Evolutionary conservation across 225 moss, liverwort and hornwort species (phyloP), one percentile per base, ranked within the genome.

Genomic region (Asterella californica): DNA sequence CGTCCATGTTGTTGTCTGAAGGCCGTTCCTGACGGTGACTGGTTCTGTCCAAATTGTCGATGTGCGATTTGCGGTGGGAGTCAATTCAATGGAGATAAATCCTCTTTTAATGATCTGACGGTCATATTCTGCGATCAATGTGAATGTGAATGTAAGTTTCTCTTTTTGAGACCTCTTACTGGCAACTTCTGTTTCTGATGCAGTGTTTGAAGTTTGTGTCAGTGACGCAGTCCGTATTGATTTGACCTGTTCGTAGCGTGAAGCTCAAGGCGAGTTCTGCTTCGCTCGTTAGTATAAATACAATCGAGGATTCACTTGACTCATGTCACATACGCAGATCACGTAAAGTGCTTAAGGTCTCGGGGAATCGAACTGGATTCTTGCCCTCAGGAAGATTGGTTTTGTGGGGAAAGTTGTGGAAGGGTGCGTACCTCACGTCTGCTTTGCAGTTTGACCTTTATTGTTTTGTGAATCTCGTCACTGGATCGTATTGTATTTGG

Each of bases 11-110:
- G 67, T 67, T 34, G 32, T 48, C 24, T 46, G 15, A 64, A 96
- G 96, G 89, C 76, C 60, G 90, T 96, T 47, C 96, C 96, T 24
- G 88, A 85, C 62, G 94, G 92, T 60, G 94, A 96, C 74, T 96
- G 96, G 96, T 96, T 88, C 80, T 96, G 96, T 81, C 94, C 94
- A 25, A 96, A 96, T 86, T 96, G 96, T 85, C 96, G 94, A 34
- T 96, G 96, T 86, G 84, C 94, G 52, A 87, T 90, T 79, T 96
- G 96, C 82, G 92, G 91, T 79, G 92, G 87, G 57, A 92, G 91
- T 63, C 88, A 94, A 50, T 96, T 94, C 67, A 89, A 88, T 57
- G 91, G 90, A 70, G 91, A 92, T 79, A 85, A 88, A 78, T 86
- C 63, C 18, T 77, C 84, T 52, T 96, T 96, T 66, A 85, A 91